Evolutionary conservation across 345 rosid species (phyloP).

Genomic region (Cochlearia excelsa): DNA sequence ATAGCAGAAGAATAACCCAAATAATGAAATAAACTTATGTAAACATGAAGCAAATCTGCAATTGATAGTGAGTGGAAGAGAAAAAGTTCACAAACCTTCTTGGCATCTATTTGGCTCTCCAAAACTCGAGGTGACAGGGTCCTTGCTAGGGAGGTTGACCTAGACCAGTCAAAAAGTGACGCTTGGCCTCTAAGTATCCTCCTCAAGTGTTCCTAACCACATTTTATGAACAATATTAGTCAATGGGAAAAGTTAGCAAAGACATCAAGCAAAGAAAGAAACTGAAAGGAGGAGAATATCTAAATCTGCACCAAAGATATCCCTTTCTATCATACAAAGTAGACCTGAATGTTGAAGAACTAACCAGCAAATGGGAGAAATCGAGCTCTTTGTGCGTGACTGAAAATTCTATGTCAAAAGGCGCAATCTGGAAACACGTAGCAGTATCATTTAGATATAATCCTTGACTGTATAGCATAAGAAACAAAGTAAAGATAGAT

Average conservation of each 20-base stretch:
- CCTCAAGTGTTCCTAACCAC: constrained; percentile 78
- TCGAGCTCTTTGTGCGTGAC: constrained; percentile 97
- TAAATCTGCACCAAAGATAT: constrained; percentile 9
- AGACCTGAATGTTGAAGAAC: constrained; percentile 36
- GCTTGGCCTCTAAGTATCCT: constrained; percentile 97
- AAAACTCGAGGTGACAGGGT: constrained; percentile 92
- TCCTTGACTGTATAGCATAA: constrained; percentile 12
- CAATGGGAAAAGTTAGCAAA: constrained; percentile 10
- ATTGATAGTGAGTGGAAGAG: constrained; percentile 4
- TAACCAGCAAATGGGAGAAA: constrained; percentile 95
- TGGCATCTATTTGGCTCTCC: constrained; percentile 97
- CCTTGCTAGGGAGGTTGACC: constrained; percentile 93
- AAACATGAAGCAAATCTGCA: constrained; percentile 10
- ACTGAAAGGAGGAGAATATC: neutral
- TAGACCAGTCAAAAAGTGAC: constrained; percentile 91
- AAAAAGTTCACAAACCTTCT: constrained; percentile 57
- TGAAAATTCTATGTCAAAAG: constrained; percentile 94
- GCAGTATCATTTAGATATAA: constrained; percentile 3
- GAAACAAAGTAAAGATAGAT: constrained; percentile 23
- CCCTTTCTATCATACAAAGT: constrained; percentile 8
- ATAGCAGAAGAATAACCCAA: constrained; percentile 13
- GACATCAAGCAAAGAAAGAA: constrained; percentile 2
- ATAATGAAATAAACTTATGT: constrained; percentile 20
- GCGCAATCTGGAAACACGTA: constrained; percentile 65
- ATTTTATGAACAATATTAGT: constrained; percentile 19